Percentiles rank a stretch among this genome's conserved stretches.
phyloP scores from a whole-genome alignment of 169 alveolate genomes.

The Plasmodium knowlesi region DNA sequence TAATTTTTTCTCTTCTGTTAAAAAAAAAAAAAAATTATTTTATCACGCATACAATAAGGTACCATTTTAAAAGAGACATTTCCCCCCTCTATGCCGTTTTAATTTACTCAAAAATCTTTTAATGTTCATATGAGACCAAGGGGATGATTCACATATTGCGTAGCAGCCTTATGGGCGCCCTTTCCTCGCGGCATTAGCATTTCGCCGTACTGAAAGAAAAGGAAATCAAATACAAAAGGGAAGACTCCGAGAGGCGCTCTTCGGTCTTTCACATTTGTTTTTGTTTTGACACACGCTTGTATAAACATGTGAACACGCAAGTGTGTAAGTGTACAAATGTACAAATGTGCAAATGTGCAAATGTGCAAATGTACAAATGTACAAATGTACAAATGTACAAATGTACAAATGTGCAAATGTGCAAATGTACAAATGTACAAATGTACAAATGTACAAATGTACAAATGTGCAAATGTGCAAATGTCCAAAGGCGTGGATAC shows the following conservation, averaged over 20 bases:
- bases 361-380: neutral
- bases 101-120: neutral
- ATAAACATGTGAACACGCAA: neutral
- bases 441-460: too few species aligned
- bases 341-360: neutral
- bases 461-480: too few species aligned
- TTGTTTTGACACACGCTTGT: neutral
- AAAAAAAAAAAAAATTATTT: constrained; percentile 20
- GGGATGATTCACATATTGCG: neutral
- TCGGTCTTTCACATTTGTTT: constrained; percentile 10
- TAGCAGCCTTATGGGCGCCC: neutral
- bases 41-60: neutral
- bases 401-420: too few species aligned
- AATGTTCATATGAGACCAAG: neutral
- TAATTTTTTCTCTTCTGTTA: constrained; percentile 42
- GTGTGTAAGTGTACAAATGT: neutral
- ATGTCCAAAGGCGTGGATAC: too few species aligned
- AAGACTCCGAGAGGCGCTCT: neutral
- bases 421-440: too few species aligned
- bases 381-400: too few species aligned
- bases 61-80: constrained; percentile 3
- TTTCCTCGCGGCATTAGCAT: neutral
- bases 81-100: neutral
- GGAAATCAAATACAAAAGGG: neutral
- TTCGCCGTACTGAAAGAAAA: neutral